Conservation (phyloP, 257 asterid species). For the Knoxia roxburghii region DNA sequence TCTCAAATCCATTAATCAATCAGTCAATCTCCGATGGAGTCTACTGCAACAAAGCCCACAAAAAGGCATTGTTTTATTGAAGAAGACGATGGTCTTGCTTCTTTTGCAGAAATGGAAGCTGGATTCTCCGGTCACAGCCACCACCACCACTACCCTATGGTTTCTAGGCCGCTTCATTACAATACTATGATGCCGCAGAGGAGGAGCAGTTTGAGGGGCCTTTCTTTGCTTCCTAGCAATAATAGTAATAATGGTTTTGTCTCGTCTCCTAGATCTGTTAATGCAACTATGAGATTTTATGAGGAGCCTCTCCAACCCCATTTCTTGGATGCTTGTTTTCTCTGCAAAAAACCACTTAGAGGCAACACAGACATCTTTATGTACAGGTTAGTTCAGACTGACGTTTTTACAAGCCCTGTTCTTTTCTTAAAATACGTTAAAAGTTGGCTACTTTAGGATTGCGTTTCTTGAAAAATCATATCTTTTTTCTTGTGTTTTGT, state of each 20-base stretch:
- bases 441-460: too few relatives aligned
- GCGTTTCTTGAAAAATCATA: too few relatives aligned
- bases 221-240: slow-evolving; percentile 11
- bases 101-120: slow-evolving; percentile 18
- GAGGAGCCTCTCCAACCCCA: slow-evolving; percentile 26
- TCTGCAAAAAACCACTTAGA: slow-evolving; percentile 38
- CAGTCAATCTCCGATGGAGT: slow-evolving; percentile 17
- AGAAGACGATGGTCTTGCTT: slow-evolving; percentile 32
- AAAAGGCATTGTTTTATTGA: slow-evolving; percentile 26
- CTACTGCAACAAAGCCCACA: slow-evolving; percentile 17
- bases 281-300: slow-evolving; percentile 17
- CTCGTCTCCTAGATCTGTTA: slow-evolving; percentile 31
- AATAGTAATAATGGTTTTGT: slow-evolving; percentile 4
- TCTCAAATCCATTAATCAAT: background rate
- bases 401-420: background rate
- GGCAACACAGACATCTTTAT: slow-evolving; percentile 38
- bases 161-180: slow-evolving; percentile 26
- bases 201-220: slow-evolving; percentile 14
- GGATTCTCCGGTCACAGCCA: slow-evolving; percentile 17
- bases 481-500: too few relatives aligned
- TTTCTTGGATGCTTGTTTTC: slow-evolving; percentile 44
- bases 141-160: slow-evolving; percentile 8
- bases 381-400: slow-evolving; percentile 36
- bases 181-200: slow-evolving; percentile 9
- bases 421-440: too few relatives aligned